Evolutionary conservation across 257 asterid species (phyloP), one percentile per base, ranked within the genome.

Genomic region (Linaria vulgaris): DNA sequence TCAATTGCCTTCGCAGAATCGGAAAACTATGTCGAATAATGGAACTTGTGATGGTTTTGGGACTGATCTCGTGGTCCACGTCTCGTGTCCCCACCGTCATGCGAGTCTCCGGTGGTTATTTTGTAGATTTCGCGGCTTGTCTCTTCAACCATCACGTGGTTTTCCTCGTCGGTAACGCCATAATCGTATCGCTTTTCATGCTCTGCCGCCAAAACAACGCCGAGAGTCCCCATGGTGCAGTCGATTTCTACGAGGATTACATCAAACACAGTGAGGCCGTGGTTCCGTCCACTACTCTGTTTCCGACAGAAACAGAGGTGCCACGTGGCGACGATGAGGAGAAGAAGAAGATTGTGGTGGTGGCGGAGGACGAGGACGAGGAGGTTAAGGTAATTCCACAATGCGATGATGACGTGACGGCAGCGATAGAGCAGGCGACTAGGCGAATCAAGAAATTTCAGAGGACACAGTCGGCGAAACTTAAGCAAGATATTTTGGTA

Each of bases 381-480:
- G 61, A 27, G 59, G 63, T 62, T 15, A 9, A 24, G 41, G 54
- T 16, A 19, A 47, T 27, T 39, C 39, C 46, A 45, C 76, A 77
- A 59, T 49, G 78, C 65, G 85, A 75, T 23, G 85, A 75, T 23
- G 34, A 27, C 12, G 71, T 78, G 66, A 57, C 76, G 39, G 74
- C 56, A 56, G 86, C 88, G 50, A 86, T 91, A 3, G 80, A 79
- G 53, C 46, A 46, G 64, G 98, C 95, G 48, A 69, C 75, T 60
- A 80, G 73, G 68, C 87, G 77, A 52, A 80, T 91, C 10, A 71
- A 69, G 74, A 79, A 68, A 81, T 85, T 88, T 34, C 76, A 86
- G 79, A 76, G 97, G 76, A 91, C 85, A 20, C 92, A 88, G 57
- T 83, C 97, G 16, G 96, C 74, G 76, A 91, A 62, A 64, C 71